Evolutionary conservation across 169 alveolate genomes (phyloP).

Genomic region (Plasmodium gallinaceum): DNA sequence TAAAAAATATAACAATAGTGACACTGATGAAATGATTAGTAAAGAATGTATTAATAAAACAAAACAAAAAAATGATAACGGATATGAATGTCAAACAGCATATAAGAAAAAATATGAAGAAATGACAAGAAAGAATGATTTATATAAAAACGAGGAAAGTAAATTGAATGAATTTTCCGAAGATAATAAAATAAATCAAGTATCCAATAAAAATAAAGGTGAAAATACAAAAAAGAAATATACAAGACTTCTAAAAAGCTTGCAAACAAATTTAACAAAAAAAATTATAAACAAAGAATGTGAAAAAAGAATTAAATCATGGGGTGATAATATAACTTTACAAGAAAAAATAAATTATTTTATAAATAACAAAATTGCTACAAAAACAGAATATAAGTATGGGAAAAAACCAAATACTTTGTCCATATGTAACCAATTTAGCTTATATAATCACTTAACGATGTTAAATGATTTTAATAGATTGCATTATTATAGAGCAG

Average conservation of each 20-base stretch:
- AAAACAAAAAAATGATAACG: background rate
- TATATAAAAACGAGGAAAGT: background rate
- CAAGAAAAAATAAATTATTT: slow-evolving; percentile 81
- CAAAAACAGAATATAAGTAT: slow-evolving; percentile 81
- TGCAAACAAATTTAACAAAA: slow-evolving; percentile 33
- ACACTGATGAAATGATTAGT: background rate
- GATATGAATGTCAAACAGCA: background rate
- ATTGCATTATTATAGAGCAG: slow-evolving; percentile 87
- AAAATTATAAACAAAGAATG: slow-evolving; percentile 40
- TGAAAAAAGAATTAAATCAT: slow-evolving; percentile 80
- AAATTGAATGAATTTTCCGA: background rate
- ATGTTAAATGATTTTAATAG: slow-evolving; percentile 87
- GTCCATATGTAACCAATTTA: slow-evolving; percentile 85
- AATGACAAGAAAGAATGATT: background rate
- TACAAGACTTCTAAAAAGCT: slow-evolving; percentile 42
- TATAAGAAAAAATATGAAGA: background rate
- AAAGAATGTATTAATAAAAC: background rate
- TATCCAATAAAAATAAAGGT: slow-evolving; percentile 3
- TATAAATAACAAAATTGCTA: slow-evolving; percentile 79
- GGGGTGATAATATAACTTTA: slow-evolving; percentile 80
- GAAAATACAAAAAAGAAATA: slow-evolving; percentile 47
- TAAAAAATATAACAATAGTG: background rate
- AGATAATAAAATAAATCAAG: background rate
- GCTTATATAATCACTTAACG: slow-evolving; percentile 85
- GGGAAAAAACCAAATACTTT: slow-evolving; percentile 84